Conservation (phyloP, 805 yeast genomes). For the Candida ortonii region DNA sequence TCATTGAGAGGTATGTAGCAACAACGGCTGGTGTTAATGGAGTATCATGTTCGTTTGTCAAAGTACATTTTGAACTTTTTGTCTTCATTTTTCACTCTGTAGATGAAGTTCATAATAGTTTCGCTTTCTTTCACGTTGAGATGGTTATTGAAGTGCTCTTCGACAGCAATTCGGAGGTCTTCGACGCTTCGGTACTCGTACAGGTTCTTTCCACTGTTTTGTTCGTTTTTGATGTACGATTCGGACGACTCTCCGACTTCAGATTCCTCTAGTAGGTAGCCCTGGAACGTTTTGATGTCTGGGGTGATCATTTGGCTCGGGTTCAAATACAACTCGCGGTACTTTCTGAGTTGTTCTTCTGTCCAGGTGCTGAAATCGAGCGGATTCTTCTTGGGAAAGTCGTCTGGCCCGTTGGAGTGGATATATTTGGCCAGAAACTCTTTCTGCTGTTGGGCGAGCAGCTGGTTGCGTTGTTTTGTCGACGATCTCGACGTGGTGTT, state of each 20-base stretch:
- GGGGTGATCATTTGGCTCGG: conserved; percentile 43
- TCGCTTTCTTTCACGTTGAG: conserved; percentile 74
- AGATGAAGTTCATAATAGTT: conserved; percentile 81
- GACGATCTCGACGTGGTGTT: conserved; percentile 38
- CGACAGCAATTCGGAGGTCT: conserved; percentile 29
- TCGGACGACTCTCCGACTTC: conserved; percentile 71
- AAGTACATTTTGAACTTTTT: conserved; percentile 39
- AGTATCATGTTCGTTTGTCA: conserved; percentile 23
- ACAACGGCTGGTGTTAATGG: too few species aligned
- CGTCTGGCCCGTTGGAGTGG: conserved; percentile 70
- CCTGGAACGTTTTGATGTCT: conserved; percentile 62
- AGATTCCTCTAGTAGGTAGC: conserved; percentile 61
- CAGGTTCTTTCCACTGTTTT: conserved; percentile 25
- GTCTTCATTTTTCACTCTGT: conserved; percentile 71
- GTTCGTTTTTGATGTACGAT: conserved; percentile 28
- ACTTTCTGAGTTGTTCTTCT: conserved; percentile 62
- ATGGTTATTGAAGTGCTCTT: conserved; percentile 56
- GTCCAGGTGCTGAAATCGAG: conserved; percentile 68
- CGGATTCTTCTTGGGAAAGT: conserved; percentile 49
- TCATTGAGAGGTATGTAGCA: too few species aligned
- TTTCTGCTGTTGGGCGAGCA: conserved; percentile 67
- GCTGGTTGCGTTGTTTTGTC: conserved; percentile 58
- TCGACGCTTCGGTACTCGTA: conserved; percentile 32
- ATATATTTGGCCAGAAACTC: conserved; percentile 66
- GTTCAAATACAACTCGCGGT: conserved; percentile 50